Conservation (phyloP, 768 basidiomycete genomes). For the Pleurotus eryngii region DNA sequence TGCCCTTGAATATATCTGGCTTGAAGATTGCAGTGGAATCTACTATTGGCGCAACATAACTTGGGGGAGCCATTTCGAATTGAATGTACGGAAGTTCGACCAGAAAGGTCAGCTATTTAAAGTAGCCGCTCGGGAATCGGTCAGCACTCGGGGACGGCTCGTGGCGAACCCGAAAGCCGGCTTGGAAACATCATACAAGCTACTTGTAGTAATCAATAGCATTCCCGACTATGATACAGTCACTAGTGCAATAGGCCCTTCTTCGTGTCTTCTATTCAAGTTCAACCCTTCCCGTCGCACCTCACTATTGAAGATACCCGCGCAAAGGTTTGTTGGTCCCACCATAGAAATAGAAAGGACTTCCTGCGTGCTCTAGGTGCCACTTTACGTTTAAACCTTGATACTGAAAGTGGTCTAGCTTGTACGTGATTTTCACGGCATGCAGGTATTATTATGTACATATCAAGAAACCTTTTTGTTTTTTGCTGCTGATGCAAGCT, state of each 20-base stretch:
- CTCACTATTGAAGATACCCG: too few species aligned
- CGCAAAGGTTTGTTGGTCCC: too few species aligned
- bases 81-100: neutral
- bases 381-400: neutral
- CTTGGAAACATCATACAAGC: neutral
- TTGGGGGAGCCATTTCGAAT: conserved; percentile 35
- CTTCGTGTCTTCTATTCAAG: too few species aligned
- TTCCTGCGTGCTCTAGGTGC: neutral
- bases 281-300: too few species aligned
- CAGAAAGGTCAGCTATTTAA: neutral
- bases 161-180: neutral
- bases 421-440: too few species aligned
- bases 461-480: neutral
- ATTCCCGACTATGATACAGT: too few species aligned
- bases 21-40: conserved; percentile 69
- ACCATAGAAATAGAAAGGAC: too few species aligned
- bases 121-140: neutral
- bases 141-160: neutral
- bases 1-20: conserved; percentile 80
- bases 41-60: conserved; percentile 42
- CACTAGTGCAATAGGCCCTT: too few species aligned
- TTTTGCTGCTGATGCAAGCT: neutral
- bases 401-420: too few species aligned
- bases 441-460: too few species aligned
- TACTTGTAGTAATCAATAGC: too few species aligned